phyloP scores from a whole-genome alignment of 768 basidiomycete genomes.

The Hygrocybe coccinea region DNA sequence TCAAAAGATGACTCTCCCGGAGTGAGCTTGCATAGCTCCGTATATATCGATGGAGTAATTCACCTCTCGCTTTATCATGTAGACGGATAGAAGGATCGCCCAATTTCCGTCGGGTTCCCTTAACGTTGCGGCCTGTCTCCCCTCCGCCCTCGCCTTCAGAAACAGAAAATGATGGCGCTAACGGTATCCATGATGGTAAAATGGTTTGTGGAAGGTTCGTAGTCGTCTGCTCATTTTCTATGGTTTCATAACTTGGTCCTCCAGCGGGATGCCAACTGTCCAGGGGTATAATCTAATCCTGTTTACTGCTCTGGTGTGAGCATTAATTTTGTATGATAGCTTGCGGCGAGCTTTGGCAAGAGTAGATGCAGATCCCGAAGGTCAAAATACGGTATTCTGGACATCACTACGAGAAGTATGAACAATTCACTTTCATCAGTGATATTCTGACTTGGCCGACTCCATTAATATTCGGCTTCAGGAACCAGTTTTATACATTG shows the following conservation, averaged over 20 bases:
- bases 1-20: constrained; percentile 94
- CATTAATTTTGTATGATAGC: constrained; percentile 32
- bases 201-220: constrained; percentile 75
- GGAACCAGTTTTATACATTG: constrained; percentile 92
- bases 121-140: constrained; percentile 44
- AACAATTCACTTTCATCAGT: neutral
- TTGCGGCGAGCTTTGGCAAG: constrained; percentile 71
- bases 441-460: neutral
- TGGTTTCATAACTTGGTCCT: constrained; percentile 16
- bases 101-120: constrained; percentile 81
- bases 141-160: constrained; percentile 28
- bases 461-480: constrained; percentile 23
- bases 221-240: constrained; percentile 7
- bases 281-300: constrained; percentile 54
- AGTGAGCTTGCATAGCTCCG: constrained; percentile 46
- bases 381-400: constrained; percentile 77
- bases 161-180: constrained; percentile 29
- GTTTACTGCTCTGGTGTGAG: neutral
- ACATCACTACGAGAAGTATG: constrained; percentile 87
- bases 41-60: neutral
- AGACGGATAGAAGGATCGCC: constrained; percentile 88
- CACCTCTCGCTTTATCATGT: neutral
- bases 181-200: constrained; percentile 36
- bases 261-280: constrained; percentile 91
- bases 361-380: constrained; percentile 78